phyloP scores from a whole-genome alignment of 768 basidiomycete genomes.

The Tulasnella sp. region DNA sequence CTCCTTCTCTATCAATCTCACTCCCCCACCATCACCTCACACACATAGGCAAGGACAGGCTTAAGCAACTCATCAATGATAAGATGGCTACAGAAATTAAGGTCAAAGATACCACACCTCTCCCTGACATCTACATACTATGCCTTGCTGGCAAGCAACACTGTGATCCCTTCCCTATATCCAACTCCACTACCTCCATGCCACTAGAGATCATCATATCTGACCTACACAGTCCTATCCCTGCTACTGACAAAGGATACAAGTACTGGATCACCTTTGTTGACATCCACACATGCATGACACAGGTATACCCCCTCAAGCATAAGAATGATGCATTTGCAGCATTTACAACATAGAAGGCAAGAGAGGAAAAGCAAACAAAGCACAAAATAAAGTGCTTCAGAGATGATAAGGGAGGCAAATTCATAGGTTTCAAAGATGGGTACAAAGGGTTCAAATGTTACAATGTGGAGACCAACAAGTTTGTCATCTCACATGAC shows the following conservation, averaged over 20 bases:
- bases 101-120: background rate
- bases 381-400: background rate
- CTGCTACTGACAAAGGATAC: background rate
- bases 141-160: constrained; percentile 15
- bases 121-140: background rate
- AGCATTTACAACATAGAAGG: constrained; percentile 1
- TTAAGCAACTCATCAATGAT: background rate
- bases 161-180: constrained; percentile 3
- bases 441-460: constrained; percentile 30
- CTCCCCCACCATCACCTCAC: background rate
- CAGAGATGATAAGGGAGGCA: constrained; percentile 17
- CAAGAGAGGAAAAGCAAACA: constrained; percentile 8
- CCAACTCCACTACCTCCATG: background rate
- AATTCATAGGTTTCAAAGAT: constrained; percentile 21
- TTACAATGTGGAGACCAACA: constrained; percentile 21
- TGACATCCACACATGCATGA: constrained; percentile 2
- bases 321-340: constrained; percentile 14
- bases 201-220: constrained; percentile 5
- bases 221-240: constrained; percentile 16
- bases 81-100: background rate
- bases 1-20: background rate
- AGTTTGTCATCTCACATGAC: constrained; percentile 6
- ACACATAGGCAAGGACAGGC: background rate
- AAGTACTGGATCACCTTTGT: constrained; percentile 15
- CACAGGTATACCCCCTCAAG: background rate